Percentiles rank a stretch among this genome's conserved stretches.
phyloP scores from a whole-genome alignment of 352 stramenopile species.

The Phytophthora chlamydospora region DNA sequence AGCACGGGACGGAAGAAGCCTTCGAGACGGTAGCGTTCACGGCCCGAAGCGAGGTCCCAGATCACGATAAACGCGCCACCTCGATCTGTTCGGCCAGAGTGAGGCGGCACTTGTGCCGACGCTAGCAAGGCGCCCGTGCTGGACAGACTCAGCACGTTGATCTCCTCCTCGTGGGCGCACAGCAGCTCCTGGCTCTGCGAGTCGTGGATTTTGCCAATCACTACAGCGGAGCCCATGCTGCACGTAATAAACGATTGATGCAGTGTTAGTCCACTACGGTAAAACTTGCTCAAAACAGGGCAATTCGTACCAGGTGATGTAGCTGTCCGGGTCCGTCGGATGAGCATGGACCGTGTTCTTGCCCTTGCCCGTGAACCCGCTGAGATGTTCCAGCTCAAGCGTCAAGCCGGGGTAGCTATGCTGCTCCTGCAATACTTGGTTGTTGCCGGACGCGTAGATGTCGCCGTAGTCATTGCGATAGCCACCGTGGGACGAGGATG shows the following conservation, averaged over 20 bases:
- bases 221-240: constrained; percentile 63
- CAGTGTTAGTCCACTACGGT: background rate
- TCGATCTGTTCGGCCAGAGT: constrained; percentile 33
- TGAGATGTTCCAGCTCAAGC: constrained; percentile 77
- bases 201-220: constrained; percentile 56
- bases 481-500: constrained; percentile 8
- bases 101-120: constrained; percentile 53
- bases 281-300: background rate
- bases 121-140: constrained; percentile 45
- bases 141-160: constrained; percentile 54
- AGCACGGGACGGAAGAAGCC: constrained; percentile 69
- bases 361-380: constrained; percentile 59
- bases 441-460: constrained; percentile 21
- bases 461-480: constrained; percentile 23
- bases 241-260: background rate
- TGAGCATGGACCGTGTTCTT: constrained; percentile 64
- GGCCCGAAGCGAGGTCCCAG: constrained; percentile 41
- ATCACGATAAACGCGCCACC: constrained; percentile 30
- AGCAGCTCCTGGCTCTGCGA: constrained; percentile 63
- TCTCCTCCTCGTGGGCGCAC: constrained; percentile 62
- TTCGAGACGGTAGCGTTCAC: constrained; percentile 58
- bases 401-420: constrained; percentile 12
- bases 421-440: constrained; percentile 16
- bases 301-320: constrained; percentile 52
- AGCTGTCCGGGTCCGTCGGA: constrained; percentile 52